A percentile compares a stretch with the other conserved stretches of the same genome.
phyloP scores from a whole-genome alignment of 768 basidiomycete genomes.

The Leccinum truebloodii region DNA sequence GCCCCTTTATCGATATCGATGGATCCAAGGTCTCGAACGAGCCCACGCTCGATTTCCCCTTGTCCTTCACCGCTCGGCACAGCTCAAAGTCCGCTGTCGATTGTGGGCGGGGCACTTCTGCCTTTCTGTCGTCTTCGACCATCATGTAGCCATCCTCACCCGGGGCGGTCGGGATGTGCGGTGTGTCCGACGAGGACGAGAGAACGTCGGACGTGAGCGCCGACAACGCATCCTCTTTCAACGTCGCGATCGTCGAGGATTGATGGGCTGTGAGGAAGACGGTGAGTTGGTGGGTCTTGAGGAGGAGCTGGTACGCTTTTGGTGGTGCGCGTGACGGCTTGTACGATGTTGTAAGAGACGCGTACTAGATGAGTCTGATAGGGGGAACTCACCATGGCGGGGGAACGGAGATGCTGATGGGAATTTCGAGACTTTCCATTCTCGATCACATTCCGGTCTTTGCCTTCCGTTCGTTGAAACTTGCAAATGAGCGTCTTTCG shows the following conservation, averaged over 20 bases:
- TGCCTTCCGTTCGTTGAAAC: conserved; percentile 8
- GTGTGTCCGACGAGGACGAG: conserved; percentile 25
- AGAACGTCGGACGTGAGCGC: conserved; percentile 56
- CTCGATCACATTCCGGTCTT: conserved; percentile 16
- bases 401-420: conserved; percentile 9
- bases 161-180: conserved; percentile 33
- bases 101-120: conserved; percentile 37
- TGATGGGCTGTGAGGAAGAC: conserved; percentile 59
- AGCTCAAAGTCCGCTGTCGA: conserved; percentile 61
- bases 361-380: no score
- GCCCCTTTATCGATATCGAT: conserved; percentile 47
- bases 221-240: conserved; percentile 64
- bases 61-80: conserved; percentile 53
- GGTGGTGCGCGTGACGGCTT: conserved; percentile 58
- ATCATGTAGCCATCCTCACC: conserved; percentile 29
- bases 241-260: conserved; percentile 50
- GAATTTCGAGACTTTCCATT: conserved; percentile 28
- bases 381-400: conserved; percentile 23
- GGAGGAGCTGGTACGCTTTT: conserved; percentile 64
- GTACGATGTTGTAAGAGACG: not conserved
- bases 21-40: conserved; percentile 51
- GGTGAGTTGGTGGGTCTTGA: conserved; percentile 74
- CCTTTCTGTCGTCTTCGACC: conserved; percentile 9
- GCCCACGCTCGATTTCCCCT: conserved; percentile 44
- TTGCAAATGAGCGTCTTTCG: conserved; percentile 61